Conservation (phyloP, 2,329 filamentous ascomycete species). For the Arthrobotrys megalospora region DNA sequence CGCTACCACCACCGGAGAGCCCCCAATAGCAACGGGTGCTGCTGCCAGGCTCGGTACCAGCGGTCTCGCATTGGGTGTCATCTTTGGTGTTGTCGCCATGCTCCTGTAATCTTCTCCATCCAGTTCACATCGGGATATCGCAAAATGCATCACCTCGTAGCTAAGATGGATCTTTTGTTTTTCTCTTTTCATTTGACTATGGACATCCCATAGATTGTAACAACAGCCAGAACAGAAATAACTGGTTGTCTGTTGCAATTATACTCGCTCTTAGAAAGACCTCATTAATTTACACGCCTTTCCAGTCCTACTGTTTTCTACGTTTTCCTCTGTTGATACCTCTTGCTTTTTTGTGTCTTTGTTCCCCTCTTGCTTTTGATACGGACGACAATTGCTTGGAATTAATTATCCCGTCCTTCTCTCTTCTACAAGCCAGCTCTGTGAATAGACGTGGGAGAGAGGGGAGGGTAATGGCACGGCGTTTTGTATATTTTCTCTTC, state of each 20-base stretch:
- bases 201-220: conserved; percentile 3
- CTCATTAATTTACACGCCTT: conserved; percentile 9
- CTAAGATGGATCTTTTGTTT: background rate
- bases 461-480: conserved; percentile 11
- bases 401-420: background rate
- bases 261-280: conserved; percentile 16
- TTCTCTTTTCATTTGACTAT: background rate
- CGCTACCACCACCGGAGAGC: conserved; percentile 1
- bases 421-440: background rate
- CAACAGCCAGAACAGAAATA: conserved; percentile 3
- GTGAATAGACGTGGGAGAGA: conserved; percentile 19
- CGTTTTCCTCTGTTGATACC: conserved; percentile 1
- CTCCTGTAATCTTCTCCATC: conserved; percentile 32
- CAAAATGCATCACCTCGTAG: conserved; percentile 9
- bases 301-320: background rate
- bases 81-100: conserved; percentile 34
- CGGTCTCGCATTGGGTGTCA: conserved; percentile 30
- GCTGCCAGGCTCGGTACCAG: conserved; percentile 25
- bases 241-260: conserved; percentile 12
- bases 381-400: conserved; percentile 10
- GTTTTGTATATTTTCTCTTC: no score
- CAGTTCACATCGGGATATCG: background rate
- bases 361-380: conserved; percentile 1
- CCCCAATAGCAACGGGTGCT: conserved; percentile 30
- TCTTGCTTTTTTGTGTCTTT: conserved; percentile 7